Percentiles rank a stretch among this genome's conserved stretches.
Evolutionary conservation across 805 yeast species (phyloP).

Genomic region (Teunomyces pallodes): DNA sequence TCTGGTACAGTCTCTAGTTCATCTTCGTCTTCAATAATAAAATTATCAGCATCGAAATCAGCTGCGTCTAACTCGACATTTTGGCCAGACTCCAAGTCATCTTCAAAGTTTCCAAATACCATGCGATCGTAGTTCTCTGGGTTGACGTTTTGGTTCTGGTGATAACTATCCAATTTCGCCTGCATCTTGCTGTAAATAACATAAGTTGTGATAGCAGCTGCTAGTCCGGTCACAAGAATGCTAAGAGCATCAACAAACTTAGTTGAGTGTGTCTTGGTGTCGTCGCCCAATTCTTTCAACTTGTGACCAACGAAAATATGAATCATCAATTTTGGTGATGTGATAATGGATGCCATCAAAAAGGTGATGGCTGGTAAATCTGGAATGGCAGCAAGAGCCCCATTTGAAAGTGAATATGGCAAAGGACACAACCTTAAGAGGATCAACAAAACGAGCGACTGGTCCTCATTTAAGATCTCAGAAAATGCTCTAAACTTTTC

Average conservation of each 20-base stretch:
- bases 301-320: slow-evolving; percentile 78
- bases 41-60: slow-evolving; percentile 40
- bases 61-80: slow-evolving; percentile 35
- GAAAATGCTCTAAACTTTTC: slow-evolving; percentile 71
- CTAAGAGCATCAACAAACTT: slow-evolving; percentile 63
- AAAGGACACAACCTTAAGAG: slow-evolving; percentile 84
- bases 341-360: slow-evolving; percentile 64
- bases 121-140: slow-evolving; percentile 26
- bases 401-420: slow-evolving; percentile 89
- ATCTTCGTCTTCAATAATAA: slow-evolving; percentile 38
- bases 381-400: slow-evolving; percentile 87
- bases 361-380: slow-evolving; percentile 63
- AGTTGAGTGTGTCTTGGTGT: slow-evolving; percentile 45
- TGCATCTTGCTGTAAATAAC: slow-evolving; percentile 60
- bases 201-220: slow-evolving; percentile 61
- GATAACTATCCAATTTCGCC: slow-evolving; percentile 30
- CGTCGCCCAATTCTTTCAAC: slow-evolving; percentile 64
- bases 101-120: slow-evolving; percentile 42
- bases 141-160: slow-evolving; percentile 8
- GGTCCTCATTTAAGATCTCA: slow-evolving; percentile 69
- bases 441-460: slow-evolving; percentile 59
- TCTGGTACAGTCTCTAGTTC: slow-evolving; percentile 12
- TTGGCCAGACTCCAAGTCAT: slow-evolving; percentile 28
- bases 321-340: slow-evolving; percentile 80
- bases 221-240: slow-evolving; percentile 52